These are phyloP conservation scores for Cymodocea nodosa DNA, from an alignment of 116 monocot species.

Conservation along the genomic window DNA sequence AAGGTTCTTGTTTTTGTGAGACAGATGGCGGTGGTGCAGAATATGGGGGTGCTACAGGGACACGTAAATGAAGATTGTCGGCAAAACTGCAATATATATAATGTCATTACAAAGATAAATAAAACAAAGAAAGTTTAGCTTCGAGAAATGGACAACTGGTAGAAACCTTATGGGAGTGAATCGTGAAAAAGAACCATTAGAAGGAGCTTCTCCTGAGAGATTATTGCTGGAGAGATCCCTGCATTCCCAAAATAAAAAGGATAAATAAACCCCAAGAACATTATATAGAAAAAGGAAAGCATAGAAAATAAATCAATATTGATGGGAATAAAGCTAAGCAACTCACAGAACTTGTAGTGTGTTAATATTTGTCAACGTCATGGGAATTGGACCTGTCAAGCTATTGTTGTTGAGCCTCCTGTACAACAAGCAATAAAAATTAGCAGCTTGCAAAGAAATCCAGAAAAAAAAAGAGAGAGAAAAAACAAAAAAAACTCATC, in stretches of 20 bases:
- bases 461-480: too few relatives aligned
- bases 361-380: conserved; percentile 47
- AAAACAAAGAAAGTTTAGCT: background rate
- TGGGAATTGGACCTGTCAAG: conserved; percentile 54
- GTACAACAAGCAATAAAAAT: background rate
- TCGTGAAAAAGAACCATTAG: conserved; percentile 66
- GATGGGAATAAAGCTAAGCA: background rate
- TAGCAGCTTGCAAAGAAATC: background rate
- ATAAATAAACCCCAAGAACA: background rate
- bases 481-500: too few relatives aligned
- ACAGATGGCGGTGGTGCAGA: conserved; percentile 93
- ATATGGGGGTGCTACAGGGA: conserved; percentile 73
- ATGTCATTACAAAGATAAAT: conserved; percentile 2
- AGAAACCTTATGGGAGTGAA: conserved; percentile 80
- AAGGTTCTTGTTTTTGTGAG: conserved; percentile 30
- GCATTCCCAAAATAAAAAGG: conserved; percentile 3
- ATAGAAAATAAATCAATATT: background rate
- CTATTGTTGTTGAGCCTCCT: conserved; percentile 92
- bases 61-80: conserved; percentile 75
- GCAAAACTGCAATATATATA: conserved; percentile 50
- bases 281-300: background rate
- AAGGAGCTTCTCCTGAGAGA: conserved; percentile 70
- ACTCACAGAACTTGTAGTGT: conserved; percentile 88
- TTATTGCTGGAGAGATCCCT: conserved; percentile 85
- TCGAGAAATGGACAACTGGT: background rate